These are phyloP conservation scores for Aspergillus mulundensis DNA, from an alignment of 495 filamentous ascomycete species.

Conservation along the genomic window DNA sequence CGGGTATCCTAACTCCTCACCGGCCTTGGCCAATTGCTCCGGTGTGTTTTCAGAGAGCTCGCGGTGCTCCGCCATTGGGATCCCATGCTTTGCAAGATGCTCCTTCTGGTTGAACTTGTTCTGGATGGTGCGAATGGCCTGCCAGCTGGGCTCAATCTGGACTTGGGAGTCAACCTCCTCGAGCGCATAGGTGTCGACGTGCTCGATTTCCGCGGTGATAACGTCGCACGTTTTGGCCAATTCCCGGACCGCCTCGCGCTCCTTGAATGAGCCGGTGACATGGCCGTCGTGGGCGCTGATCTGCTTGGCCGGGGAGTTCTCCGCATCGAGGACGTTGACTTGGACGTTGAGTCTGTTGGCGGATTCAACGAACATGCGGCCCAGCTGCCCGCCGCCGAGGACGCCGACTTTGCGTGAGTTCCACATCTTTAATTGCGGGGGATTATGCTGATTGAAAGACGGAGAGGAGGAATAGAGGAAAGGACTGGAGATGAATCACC, in stretches of 20 bases:
- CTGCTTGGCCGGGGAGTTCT: conserved; percentile 83
- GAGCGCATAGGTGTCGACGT: conserved; percentile 89
- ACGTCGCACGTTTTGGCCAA: conserved; percentile 77
- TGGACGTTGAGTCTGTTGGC: conserved; percentile 83
- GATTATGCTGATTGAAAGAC: conserved; percentile 1
- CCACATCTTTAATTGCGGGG: conserved; percentile 33
- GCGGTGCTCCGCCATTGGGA: conserved; percentile 69
- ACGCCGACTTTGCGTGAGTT: conserved; percentile 58
- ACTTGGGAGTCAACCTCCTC: conserved; percentile 69
- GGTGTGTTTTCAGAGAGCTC: conserved; percentile 50
- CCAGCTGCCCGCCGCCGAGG: conserved; percentile 78
- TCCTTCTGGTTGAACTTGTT: conserved; percentile 95
- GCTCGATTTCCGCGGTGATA: conserved; percentile 95
- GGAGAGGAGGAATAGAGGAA: background rate
- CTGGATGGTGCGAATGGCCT: conserved; percentile 86
- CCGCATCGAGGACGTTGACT: conserved; percentile 74
- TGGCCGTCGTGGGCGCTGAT: conserved; percentile 71
- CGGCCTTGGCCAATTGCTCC: conserved; percentile 60
- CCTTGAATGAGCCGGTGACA: conserved; percentile 81
- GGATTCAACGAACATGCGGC: conserved; percentile 92
- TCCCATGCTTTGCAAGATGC: conserved; percentile 60
- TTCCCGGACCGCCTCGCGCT: conserved; percentile 67
- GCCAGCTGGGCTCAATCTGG: conserved; percentile 80
- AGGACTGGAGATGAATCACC: conserved; percentile 7
- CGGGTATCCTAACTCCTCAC: conserved; percentile 68